Evolutionary conservation across 2,329 filamentous ascomycete genomes (phyloP).

Genomic region (Calonectria ilicicola): DNA sequence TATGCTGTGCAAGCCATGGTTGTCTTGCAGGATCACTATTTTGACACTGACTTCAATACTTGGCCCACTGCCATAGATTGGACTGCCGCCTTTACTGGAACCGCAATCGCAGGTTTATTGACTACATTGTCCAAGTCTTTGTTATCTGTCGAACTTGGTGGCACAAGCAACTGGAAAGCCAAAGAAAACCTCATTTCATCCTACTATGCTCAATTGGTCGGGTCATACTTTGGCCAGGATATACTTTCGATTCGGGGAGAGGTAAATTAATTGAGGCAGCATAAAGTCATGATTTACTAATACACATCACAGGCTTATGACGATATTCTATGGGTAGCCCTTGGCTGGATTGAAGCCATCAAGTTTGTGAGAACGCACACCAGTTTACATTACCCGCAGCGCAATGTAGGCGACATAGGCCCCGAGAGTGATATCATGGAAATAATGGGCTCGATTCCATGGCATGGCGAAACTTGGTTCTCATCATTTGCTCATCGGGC

Average conservation of each 20-base stretch:
- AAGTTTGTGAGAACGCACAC: slow-evolving; percentile 81
- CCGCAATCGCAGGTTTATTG: slow-evolving; percentile 80
- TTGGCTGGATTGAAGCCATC: slow-evolving; percentile 88
- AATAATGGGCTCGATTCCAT: slow-evolving; percentile 61
- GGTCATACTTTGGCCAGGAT: slow-evolving; percentile 91
- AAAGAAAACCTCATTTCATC: slow-evolving; percentile 85
- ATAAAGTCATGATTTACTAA: not conserved
- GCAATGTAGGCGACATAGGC: slow-evolving; percentile 17
- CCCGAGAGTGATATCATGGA: slow-evolving; percentile 40
- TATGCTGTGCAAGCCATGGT: slow-evolving; percentile 74
- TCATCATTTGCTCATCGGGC: slow-evolving; percentile 85
- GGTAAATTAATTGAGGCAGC: slow-evolving; percentile 36
- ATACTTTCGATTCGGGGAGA: slow-evolving; percentile 76
- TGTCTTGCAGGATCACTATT: slow-evolving; percentile 83
- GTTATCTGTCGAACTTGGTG: slow-evolving; percentile 47
- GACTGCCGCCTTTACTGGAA: slow-evolving; percentile 88
- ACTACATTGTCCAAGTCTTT: slow-evolving; percentile 76
- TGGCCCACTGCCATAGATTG: slow-evolving; percentile 93
- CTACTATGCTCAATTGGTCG: slow-evolving; percentile 81
- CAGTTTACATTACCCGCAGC: slow-evolving; percentile 65
- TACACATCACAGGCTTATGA: slow-evolving; percentile 76
- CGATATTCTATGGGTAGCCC: slow-evolving; percentile 94
- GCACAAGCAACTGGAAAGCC: slow-evolving; percentile 57
- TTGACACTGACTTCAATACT: slow-evolving; percentile 79
- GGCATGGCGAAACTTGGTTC: slow-evolving; percentile 83